These are phyloP conservation scores for Hypoxylon crocopeplum DNA, from an alignment of 495 filamentous ascomycete species.

Conservation along the genomic window DNA sequence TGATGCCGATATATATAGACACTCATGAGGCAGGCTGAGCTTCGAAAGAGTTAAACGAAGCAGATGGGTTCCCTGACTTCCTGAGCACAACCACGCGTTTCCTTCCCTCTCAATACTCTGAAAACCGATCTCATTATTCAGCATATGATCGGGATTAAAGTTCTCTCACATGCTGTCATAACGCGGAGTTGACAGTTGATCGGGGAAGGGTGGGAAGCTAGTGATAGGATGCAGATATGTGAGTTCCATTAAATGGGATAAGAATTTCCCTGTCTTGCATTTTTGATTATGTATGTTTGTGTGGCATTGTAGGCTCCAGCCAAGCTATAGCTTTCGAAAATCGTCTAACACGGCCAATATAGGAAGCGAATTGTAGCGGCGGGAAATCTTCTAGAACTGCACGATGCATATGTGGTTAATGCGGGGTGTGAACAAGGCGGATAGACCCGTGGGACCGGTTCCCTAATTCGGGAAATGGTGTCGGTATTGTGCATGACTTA, in stretches of 20 bases:
- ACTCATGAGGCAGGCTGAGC: neutral
- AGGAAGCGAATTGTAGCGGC: too few species aligned
- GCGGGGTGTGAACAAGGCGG: too few species aligned
- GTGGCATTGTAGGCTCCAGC: too few species aligned
- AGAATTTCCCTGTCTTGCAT: too few species aligned
- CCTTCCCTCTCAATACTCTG: neutral
- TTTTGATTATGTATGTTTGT: neutral
- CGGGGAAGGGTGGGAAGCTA: neutral
- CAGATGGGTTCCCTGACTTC: neutral
- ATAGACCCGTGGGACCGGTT: too few species aligned
- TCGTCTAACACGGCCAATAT: too few species aligned
- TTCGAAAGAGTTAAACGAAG: too few species aligned
- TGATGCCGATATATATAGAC: constrained; percentile 3
- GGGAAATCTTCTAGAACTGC: too few species aligned
- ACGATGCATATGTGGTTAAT: too few species aligned
- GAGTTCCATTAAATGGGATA: neutral
- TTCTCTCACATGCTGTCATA: constrained; percentile 4
- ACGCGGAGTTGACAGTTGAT: neutral
- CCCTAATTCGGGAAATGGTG: constrained; percentile 5
- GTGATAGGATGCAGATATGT: too few species aligned
- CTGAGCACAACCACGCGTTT: neutral
- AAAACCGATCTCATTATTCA: constrained; percentile 2
- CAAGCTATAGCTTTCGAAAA: too few species aligned
- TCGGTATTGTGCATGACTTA: neutral
- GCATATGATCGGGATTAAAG: constrained; percentile 10